Evolutionary conservation across 2,329 filamentous ascomycete species (phyloP), one percentile per base, ranked within the genome.

Genomic region (Echinosphaeria canescens): DNA sequence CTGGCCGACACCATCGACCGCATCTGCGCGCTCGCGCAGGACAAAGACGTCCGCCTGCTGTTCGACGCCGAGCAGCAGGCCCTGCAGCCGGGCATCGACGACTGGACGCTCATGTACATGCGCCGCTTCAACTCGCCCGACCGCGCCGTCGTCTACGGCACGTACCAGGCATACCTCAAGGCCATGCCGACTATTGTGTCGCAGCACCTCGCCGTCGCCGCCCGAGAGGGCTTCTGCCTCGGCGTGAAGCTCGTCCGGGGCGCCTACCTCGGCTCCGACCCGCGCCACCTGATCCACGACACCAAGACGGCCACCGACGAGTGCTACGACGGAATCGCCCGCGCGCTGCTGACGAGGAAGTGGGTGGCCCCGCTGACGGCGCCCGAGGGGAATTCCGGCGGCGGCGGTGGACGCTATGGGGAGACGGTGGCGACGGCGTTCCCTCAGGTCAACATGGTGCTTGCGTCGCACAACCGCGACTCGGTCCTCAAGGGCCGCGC

Each of bases 41-140:
- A 63, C 20, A 68, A 72, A 27, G 67, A 72, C 14, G 67, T 91
- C 3, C 62, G 67, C 3, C 59, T 93, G 2, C 63, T 91, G 3
- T 80, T 91, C 33, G 80, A 90, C 34, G 84, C 81, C 2, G 84
- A 93, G 49, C 80, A 91, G 46, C 70, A 73, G 30, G 61, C 65
- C 29, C 62, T 88, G 16, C 79, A 91, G 49, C 53, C 62, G 5
- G 80, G 80, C 6, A 85, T 90, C 33, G 74, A 88, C 43, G 62
- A 67, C 36, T 85, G 81, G 75, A 79, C 73, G 5, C 48, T 88
- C 26, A 51, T 61, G n/a, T 74, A 81, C 37, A 78, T 82, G 54
- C 63, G 66, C 38, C 68, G 64, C 42, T 84, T 78, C 54, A 90
- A 90, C 51, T 62, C 54, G 0, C 39, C 47, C 2, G 62, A 62